Evolutionary conservation across 1,284 basidiomycete genomes (phyloP), one percentile per base, ranked within the genome.

Genomic region (Phellopilus nigrolimitatus): DNA sequence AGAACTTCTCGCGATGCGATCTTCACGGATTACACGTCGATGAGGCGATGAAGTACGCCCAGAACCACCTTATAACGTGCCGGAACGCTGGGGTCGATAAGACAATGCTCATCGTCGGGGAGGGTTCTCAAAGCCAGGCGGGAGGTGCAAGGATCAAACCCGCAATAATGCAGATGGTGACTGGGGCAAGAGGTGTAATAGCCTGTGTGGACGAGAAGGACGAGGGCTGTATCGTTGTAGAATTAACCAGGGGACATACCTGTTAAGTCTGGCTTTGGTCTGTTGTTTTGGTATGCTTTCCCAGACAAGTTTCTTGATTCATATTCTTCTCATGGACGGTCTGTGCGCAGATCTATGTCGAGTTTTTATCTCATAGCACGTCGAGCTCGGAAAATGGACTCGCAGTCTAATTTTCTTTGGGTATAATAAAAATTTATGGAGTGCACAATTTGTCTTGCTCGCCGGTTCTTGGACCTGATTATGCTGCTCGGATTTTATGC

Each of bases 71-170:
- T 12, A 19, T 31, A 17, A 28, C 30, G 8, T 56, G 54, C 25
- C 49, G 47, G 5, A 22, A 30, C 12, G 44, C 48, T 13, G 37
- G 43, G 33, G 36, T 52, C 4, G 54, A 51, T 2, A 56, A 56
- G 50, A 56, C 49, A 9, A 52, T 56, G 53, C 48, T 50, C 17
- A 51, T 51, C 24, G 53, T 55, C 17, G 54, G 54, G 7, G 53
- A 31, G 22, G 54, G 54, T 10, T 25, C 40, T 24, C 49, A 52
- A n/a, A 56, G 54, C 33, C 45, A 56, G 25, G 28, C 28, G n/a
- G 54, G 54, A 12, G 45, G 39, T 12, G 44, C 54, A 15, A 51
- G 48, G 34, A 49, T 56, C 25, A 52, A 39, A 27, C 54, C 54
- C 15, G 54, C 54, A 15, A 52, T 56, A 22, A 17, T 51, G 30